Evolutionary conservation across 2,329 filamentous ascomycete genomes (phyloP), one percentile per base, ranked within the genome.

Genomic region (Aspergillus pseudonomiae): DNA sequence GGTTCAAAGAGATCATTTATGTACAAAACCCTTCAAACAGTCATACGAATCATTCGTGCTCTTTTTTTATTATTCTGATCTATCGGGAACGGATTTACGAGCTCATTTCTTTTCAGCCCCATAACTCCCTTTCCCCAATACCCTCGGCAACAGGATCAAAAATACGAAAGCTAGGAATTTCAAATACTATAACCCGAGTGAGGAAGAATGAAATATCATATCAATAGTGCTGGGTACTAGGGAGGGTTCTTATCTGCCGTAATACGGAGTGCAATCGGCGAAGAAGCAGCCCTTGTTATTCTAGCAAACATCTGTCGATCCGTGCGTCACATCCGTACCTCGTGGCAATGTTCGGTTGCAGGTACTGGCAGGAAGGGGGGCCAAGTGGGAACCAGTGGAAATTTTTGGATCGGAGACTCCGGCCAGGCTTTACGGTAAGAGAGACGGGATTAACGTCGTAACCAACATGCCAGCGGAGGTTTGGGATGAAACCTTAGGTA

Each of bases 311-410:
- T 36, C 43, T 53, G 67, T 65, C 65, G 67, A 69, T 68, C 67
- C 57, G 63, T 62, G 60, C 64, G 57, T 59, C 64, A 52, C 54
- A 65, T 45, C 46, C 62, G 59, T 60, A 52, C 66, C 64, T 68
- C 66, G 67, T 69, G 67, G 67, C 63, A 53, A 64, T 36, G 62
- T 62, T 60, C 59, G 56, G 50, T 65, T 63, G 61, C 59, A 58
- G 59, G 54, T 60, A 21, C 45, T 55, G 64, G 46, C 59, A 64
- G 55, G 58, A 59, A 58, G 59, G 39, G 48, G 50, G 28, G 39
- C 0, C 6, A 24, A 26, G 63, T 63, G 63, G 61, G 54, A 60
- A 61, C 61, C 41, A 45, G 57, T 55, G 52, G 52, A 55, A 63
- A 41, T 50, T 52, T 2, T 45, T 52, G 43, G 36, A 43, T 53